Base-by-base conservation (phyloP, 1,284 basidiomycete genomes). In the Rugiboletus extremiorientalis region DNA sequence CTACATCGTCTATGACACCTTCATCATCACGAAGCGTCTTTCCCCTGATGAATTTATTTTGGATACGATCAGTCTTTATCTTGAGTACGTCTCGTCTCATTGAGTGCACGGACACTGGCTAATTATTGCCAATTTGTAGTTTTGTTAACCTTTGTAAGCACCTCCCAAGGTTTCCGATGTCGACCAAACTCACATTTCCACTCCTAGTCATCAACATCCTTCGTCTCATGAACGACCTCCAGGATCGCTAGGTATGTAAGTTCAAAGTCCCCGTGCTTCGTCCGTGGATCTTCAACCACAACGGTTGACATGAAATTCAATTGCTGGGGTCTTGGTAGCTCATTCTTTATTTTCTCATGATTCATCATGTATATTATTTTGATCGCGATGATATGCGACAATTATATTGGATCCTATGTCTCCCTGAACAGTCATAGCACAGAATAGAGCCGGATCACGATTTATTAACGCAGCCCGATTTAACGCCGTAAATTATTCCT, bases 1-100 rank as follows among this genome's bases (percentile, higher is more conserved):
- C 37, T 92, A 92, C 66, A 79, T 92, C 62, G 84, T 92, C 63
- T 95, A 89, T 68, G 93, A 96, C 70, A 96, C 94, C 3, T 92
- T 89, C 72, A 72, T 86, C 59, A 92, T 96, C 74, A 91, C 89
- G 73, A 84, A 83, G 60, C 83, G 85, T 54, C 76, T 95, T 36
- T 91, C 88, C 16, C 91, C 92, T 1, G 93, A 95, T 62, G 94
- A 96, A 70, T 95, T 84, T 75, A 93, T 95, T 60, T 78, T 94
- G 76, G 93, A 87, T 48, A 82, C 89, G 45, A 88, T 96, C 71
- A 89, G 85, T 63, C 84, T 96, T 38, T 96, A 94, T 74, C 87
- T 94, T 56, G 92, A 94, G 87, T 89, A 70, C 63, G 83, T 81
- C 40, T 49, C 25, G 4, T 42, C 40, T 22, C 43, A 25, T 54